Evolutionary conservation across 2,329 filamentous ascomycete genomes (phyloP), one percentile per base, ranked within the genome.

Genomic region (Colletotrichum higginsianum): DNA sequence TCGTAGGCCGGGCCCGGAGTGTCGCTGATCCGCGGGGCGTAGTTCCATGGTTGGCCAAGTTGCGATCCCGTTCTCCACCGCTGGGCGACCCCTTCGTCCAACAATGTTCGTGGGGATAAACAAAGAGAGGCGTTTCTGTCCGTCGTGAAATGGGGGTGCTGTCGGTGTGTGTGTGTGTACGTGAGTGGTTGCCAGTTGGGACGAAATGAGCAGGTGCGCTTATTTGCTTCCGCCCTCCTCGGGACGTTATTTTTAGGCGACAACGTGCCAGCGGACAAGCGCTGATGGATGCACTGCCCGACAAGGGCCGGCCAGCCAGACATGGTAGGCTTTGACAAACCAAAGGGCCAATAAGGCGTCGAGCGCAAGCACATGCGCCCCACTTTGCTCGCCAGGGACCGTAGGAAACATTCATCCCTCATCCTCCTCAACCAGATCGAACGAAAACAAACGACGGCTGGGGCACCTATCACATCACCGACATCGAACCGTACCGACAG

Each of bases 211-310:
- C 56, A 23, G n/a, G 12, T 52, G 16, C 18, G 64, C 55, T 38
- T 23, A 23, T 30, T 68, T 63, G 52, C 55, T 58, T 67, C 13
- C 46, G 5, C 30, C 6, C 7, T 4, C 30, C 30, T 11, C 18
- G 18, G 46, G 44, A 15, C 26, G 47, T 62, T 72, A 72, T 72
- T 72, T 72, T 69, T 69, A 72, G 65, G 65, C 60, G 58, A 47
- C 38, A 57, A 66, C 16, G 12, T 4, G 18, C 60, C 30, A 52
- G 7, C 2, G 30, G 38, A 69, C 53, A 72, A 72, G 65, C 69
- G 65, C 69, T 42, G 46, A 44, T 55, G 65, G 53, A n/a, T 50
- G 60, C 69, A 69, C 65, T 58, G 69, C 69, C 67, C 57, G 35
- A 13, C 16, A 40, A 52, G 38, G 46, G 44, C 16, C 68, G 30